These are phyloP conservation scores for Scheffersomyces segobiensis DNA, from an alignment of 1,139 yeast species.

Conservation along the genomic window DNA sequence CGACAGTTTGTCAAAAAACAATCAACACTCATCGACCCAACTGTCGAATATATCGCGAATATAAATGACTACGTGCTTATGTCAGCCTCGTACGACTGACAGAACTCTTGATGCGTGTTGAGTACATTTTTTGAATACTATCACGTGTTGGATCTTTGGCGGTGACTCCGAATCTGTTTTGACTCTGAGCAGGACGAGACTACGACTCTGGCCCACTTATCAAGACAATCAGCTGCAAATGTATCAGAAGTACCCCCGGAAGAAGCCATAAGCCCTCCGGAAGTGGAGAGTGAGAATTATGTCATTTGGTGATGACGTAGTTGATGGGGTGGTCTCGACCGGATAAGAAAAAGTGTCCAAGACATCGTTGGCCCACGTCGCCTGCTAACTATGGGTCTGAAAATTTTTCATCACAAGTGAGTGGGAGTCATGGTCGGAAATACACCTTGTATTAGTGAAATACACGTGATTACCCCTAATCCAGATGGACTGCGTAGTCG, in stretches of 20 bases:
- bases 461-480: background rate
- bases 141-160: background rate
- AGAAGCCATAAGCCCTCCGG: background rate
- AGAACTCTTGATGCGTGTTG: background rate
- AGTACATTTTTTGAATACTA: no score
- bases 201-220: background rate
- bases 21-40: background rate
- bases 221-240: background rate
- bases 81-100: background rate
- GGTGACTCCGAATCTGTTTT: background rate
- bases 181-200: background rate
- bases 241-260: background rate
- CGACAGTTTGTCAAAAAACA: background rate
- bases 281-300: background rate
- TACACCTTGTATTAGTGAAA: background rate
- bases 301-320: background rate
- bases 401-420: background rate
- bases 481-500: background rate
- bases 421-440: background rate
- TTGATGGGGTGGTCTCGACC: background rate
- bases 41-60: background rate
- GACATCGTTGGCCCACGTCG: background rate
- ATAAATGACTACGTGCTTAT: background rate
- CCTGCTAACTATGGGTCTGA: background rate
- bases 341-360: background rate